phyloP scores from a whole-genome alignment of 345 rosid species.

The Gossypioides kirkii region DNA sequence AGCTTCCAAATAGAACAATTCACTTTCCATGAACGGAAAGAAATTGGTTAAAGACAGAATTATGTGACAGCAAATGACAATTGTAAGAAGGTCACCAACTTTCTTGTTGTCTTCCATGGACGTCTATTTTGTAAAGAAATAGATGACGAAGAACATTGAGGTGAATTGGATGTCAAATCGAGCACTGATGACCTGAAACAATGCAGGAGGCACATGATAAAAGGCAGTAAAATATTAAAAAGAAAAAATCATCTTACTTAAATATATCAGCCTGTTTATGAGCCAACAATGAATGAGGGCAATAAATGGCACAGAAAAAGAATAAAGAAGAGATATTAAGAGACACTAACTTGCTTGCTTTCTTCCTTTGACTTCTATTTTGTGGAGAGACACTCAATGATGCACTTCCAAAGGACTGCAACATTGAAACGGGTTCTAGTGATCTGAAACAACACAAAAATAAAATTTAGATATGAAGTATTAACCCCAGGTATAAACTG shows the following conservation, averaged over 20 bases:
- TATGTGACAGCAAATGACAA: conserved; percentile 7
- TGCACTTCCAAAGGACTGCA: conserved; percentile 18
- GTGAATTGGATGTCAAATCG: conserved; percentile 34
- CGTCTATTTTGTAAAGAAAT: conserved; percentile 35
- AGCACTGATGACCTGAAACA: conserved; percentile 43
- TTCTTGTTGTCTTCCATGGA: conserved; percentile 33
- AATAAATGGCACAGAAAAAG: conserved; percentile 1
- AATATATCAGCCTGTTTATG: neutral
- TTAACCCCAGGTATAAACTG: too few relatives aligned
- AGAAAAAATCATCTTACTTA: neutral
- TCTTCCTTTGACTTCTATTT: conserved; percentile 34
- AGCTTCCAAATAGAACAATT: neutral
- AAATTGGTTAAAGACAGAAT: neutral
- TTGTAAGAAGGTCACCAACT: conserved; percentile 33
- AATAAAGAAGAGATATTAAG: conserved; percentile 13
- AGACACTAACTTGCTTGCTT: conserved; percentile 43
- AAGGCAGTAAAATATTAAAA: neutral
- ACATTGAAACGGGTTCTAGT: conserved; percentile 22
- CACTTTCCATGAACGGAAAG: neutral
- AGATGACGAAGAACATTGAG: conserved; percentile 29
- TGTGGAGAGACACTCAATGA: conserved; percentile 23
- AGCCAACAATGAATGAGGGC: neutral
- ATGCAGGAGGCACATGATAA: neutral
- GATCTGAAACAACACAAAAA: conserved; percentile 26
- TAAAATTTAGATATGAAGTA: neutral